Conservation (phyloP, 163 green algal genomes). For the Picocystis sp. region DNA sequence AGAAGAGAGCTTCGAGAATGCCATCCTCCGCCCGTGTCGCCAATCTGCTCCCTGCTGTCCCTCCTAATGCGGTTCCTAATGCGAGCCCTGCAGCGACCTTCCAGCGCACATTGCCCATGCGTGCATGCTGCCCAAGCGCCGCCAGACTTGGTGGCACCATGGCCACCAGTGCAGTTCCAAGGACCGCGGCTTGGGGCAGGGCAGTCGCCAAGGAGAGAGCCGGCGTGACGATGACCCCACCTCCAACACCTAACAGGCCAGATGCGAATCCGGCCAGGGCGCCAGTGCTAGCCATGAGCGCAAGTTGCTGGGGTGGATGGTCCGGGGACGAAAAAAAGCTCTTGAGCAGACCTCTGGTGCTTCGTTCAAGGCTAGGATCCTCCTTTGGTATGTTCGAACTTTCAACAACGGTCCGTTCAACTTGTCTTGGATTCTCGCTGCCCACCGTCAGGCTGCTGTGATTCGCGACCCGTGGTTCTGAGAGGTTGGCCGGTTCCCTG, state of each 20-base stretch:
- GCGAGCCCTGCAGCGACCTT: slow-evolving; percentile 15
- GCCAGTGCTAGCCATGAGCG: slow-evolving; percentile 27
- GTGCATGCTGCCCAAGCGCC: slow-evolving; percentile 31
- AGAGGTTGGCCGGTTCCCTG: background rate
- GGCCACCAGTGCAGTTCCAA: slow-evolving; percentile 37
- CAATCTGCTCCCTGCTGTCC: slow-evolving; percentile 27
- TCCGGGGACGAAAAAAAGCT: background rate
- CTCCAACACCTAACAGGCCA: slow-evolving; percentile 51
- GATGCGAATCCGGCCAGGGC: slow-evolving; percentile 36
- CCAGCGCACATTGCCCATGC: background rate
- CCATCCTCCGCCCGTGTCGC: slow-evolving; percentile 32
- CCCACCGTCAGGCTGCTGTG: background rate
- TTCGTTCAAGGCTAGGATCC: background rate
- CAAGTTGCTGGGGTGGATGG: slow-evolving; percentile 10
- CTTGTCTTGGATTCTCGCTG: slow-evolving; percentile 4
- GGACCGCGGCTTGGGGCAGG: slow-evolving; percentile 18
- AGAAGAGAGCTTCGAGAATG: slow-evolving; percentile 35
- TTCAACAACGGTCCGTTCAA: background rate
- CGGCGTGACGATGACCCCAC: slow-evolving; percentile 53
- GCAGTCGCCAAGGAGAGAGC: slow-evolving; percentile 34
- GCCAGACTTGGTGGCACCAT: slow-evolving; percentile 42
- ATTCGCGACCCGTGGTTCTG: too few species aligned
- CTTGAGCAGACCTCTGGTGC: background rate
- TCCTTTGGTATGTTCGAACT: too few species aligned
- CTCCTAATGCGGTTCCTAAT: slow-evolving; percentile 32